Base-by-base conservation (phyloP, 169 alveolate genomes). In the Cryptosporidium muris region DNA sequence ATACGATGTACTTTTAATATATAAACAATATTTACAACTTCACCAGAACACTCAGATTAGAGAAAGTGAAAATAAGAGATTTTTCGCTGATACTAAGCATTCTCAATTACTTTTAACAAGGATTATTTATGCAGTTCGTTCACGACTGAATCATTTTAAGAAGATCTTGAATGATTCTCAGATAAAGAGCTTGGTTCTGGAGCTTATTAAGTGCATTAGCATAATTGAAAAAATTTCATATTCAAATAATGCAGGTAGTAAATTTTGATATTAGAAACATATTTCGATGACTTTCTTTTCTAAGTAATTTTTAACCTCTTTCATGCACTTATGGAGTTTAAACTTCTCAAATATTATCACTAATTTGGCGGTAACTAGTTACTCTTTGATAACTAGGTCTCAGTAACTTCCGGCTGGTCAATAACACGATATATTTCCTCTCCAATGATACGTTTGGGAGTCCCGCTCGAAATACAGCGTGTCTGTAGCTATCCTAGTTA, bases 71-170 rank as follows among this genome's bases (percentile, higher is more conserved):
- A 74, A 52, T n/a, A 25, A 68, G 9, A 54, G 85, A 58, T 47
- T 74, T 36, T 48, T 43, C 9, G 85, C 49, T 11, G 85, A 74
- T 14, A 58, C 85, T 6, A 74, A 62, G 36, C 85, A 74, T 34
- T 74, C 68, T 2, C 67, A 38, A 11, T 60, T 74, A 40, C 54
- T 74, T 74, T 68, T 74, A n/a, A 56, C 85, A 74, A 74, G 67
- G 45, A 74, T 74, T 45, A 74, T 74, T 34, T 47, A 58, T 74
- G 67, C 85, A 9, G 38, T 74, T 38, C 52, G 67, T 3, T 66
- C 54, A 4, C 85, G 60, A 74, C 54, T 34, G 25, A 60, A 74
- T 58, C 2, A 74, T 58, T n/a, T 74, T 7, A 66, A 49, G 1
- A 74, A 54, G 37, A 36, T 60, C 40, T 12, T 74, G 9, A 62